Conservation (phyloP, 345 rosid genomes). For the Salix suchowensis region DNA sequence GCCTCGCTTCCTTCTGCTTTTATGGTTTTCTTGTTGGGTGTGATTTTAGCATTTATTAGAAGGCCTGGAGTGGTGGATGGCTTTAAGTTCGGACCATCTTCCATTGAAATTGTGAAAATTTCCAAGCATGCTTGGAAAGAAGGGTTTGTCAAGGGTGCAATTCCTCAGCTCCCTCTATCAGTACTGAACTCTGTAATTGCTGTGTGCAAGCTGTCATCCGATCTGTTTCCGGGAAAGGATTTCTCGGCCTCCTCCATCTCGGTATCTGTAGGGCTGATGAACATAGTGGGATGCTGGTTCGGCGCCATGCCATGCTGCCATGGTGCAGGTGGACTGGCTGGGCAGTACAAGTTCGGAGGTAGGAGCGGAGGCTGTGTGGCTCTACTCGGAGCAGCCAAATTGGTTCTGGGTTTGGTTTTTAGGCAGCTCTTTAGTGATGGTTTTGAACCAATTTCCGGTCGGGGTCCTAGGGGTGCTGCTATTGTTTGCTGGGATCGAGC, state of each 20-base stretch:
- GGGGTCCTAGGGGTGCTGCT: constrained; percentile 70
- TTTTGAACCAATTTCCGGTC: constrained; percentile 68
- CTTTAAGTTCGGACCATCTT: constrained; percentile 63
- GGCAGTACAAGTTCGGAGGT: constrained; percentile 86
- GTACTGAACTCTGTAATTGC: constrained; percentile 76
- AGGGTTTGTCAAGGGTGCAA: constrained; percentile 72
- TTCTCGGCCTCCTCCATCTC: constrained; percentile 70
- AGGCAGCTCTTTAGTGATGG: constrained; percentile 57
- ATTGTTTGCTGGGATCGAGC: constrained; percentile 70
- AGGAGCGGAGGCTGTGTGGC: constrained; percentile 85
- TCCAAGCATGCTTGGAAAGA: constrained; percentile 59
- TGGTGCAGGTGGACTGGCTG: constrained; percentile 85
- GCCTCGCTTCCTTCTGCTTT: constrained; percentile 64
- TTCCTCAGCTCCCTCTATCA: constrained; percentile 82
- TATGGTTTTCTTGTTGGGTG: constrained; percentile 59
- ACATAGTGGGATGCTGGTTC: constrained; percentile 82
- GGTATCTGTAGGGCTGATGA: constrained; percentile 68
- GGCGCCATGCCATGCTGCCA: constrained; percentile 92
- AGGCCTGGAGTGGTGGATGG: constrained; percentile 41
- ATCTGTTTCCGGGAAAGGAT: constrained; percentile 68
- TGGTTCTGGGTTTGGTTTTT: constrained; percentile 55
- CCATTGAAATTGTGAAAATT: constrained; percentile 41
- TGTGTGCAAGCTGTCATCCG: constrained; percentile 70
- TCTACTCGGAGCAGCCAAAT: constrained; percentile 55
- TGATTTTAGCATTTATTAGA: constrained; percentile 56